Conservation (phyloP, 2,329 filamentous ascomycete species). For the Penicillium sp. region DNA sequence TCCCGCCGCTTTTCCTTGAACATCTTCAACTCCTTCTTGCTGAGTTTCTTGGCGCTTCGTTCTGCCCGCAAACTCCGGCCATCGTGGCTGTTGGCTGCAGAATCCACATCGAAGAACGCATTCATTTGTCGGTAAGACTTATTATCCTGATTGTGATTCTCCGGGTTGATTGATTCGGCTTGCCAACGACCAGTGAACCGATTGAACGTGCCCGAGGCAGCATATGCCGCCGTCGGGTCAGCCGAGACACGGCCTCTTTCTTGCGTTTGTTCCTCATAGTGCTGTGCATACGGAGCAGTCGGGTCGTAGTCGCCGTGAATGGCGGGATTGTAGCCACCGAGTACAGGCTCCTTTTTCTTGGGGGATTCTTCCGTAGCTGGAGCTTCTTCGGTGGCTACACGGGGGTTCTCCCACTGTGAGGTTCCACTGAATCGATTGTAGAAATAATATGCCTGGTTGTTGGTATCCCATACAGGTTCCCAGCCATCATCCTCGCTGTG, state of each 20-base stretch:
- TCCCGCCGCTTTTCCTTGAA: constrained; percentile 89
- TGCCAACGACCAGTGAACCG: constrained; percentile 88
- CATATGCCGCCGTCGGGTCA: constrained; percentile 61
- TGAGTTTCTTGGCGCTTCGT: constrained; percentile 79
- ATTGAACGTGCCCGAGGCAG: constrained; percentile 79
- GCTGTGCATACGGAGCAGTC: constrained; percentile 87
- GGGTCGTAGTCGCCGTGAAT: constrained; percentile 97
- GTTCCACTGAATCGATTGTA: constrained; percentile 77
- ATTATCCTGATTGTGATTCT: constrained; percentile 82
- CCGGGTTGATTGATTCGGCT: constrained; percentile 66
- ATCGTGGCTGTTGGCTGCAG: constrained; percentile 87
- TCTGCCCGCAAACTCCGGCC: constrained; percentile 91
- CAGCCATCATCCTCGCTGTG: constrained; percentile 68
- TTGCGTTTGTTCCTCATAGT: constrained; percentile 43
- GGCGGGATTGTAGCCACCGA: constrained; percentile 87
- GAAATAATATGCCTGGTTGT: constrained; percentile 75
- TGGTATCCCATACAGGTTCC: constrained; percentile 77
- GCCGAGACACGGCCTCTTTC: constrained; percentile 17
- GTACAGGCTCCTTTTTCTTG: constrained; percentile 48
- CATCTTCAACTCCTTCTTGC: constrained; percentile 82
- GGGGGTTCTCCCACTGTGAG: constrained; percentile 86
- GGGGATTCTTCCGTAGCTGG: constrained; percentile 37
- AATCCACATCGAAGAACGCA: constrained; percentile 94
- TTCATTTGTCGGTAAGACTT: constrained; percentile 89
- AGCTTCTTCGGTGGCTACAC: constrained; percentile 59